Base-by-base conservation (phyloP, 768 basidiomycete genomes). In the Hericium alpestre region DNA sequence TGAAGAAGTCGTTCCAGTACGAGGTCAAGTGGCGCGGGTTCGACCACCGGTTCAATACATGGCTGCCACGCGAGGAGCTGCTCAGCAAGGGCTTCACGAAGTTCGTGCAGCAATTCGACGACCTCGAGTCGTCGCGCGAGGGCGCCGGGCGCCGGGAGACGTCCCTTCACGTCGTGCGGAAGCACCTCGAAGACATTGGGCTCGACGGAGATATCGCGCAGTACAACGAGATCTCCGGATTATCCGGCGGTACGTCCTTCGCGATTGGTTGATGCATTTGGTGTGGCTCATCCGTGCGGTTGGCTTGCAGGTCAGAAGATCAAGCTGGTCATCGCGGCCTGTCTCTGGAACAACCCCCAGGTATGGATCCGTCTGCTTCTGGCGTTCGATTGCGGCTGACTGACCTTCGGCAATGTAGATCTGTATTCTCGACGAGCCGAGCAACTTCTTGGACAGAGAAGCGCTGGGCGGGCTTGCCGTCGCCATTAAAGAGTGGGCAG, bases 161-260 rank as follows among this genome's bases (percentile, higher is more conserved):
- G 5, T 73, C 84, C 38, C 81, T 82, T 15, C 79, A 84, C 64
- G 74, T 90, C 50, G 89, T 97, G 50, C 81, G 94, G 62, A 91
- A 93, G 71, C 91, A 94, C 64, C 73, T 98, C 49, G 93, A 96
- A 71, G 93, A 93, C 63, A 91, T 98, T 62, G 95, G 94, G 38
- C 78, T 98, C 40, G 92, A 97, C 72, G 94, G 94, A 46, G 92
- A 97, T 73, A 97, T 97, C 59, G 94, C 94, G 11, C 92, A 96
- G 71, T 97, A 98, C 73, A 95, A 96, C 66, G 94, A 98, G 73
- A 93, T 97, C 66, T 81, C 83, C 38, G 94, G 95, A 40, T 74
- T 97, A 48, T 94, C 91, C 16, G 95, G 95, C 71, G 94, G 93
- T 84, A 67, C 62, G 74, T 60, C 16, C 32, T 32, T 10, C 2